A percentile compares a stretch with the other conserved stretches of the same genome.
These are phyloP conservation scores for Raddia distichophylla DNA, from an alignment of 176 grass and related monocot genomes.

Conservation along the genomic window DNA sequence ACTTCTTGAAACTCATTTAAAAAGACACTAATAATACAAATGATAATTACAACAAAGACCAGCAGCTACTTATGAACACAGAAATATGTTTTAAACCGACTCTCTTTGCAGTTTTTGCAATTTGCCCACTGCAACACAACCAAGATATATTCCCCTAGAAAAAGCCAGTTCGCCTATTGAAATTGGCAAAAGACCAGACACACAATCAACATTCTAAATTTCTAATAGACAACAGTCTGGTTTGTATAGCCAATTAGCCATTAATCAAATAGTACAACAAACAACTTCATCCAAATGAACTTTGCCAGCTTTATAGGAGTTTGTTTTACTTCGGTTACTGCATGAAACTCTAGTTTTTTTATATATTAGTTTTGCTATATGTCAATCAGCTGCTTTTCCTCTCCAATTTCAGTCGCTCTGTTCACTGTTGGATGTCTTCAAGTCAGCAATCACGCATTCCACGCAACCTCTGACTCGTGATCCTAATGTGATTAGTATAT, in stretches of 20 bases:
- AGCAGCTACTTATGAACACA: background rate
- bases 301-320: background rate
- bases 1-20: background rate
- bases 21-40: conserved; percentile 6
- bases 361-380: too few relatives aligned
- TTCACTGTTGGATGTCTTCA: too few relatives aligned
- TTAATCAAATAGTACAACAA: background rate
- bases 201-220: background rate
- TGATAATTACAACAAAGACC: background rate
- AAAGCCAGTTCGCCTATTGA: background rate
- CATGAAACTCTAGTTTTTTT: background rate
- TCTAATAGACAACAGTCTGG: background rate
- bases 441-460: too few relatives aligned
- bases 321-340: conserved; percentile 14
- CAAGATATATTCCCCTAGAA: background rate
- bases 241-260: background rate
- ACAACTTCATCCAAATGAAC: conserved; percentile 1
- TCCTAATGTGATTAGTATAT: too few relatives aligned
- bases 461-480: too few relatives aligned
- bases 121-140: background rate
- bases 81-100: background rate
- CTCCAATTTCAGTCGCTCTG: too few relatives aligned
- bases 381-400: too few relatives aligned
- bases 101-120: background rate
- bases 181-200: background rate